A percentile compares a stretch with the other conserved stretches of the same genome.
These are phyloP conservation scores for Ogataea nonfermentans DNA, from an alignment of 805 yeast genomes.

Conservation along the genomic window DNA sequence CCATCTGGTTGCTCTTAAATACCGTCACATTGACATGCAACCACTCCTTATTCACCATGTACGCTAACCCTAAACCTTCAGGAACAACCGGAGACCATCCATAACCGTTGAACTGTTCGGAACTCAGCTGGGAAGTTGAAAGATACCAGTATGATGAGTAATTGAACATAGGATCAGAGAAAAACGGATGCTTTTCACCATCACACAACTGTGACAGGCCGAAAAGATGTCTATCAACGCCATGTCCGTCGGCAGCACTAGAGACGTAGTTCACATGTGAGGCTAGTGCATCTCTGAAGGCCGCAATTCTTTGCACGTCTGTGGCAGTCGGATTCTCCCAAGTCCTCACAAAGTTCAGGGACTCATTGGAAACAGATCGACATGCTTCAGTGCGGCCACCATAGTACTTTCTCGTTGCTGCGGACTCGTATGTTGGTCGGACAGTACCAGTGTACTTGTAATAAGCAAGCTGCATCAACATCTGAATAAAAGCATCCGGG, in stretches of 20 bases:
- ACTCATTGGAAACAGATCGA: conserved; percentile 74
- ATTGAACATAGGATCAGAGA: conserved; percentile 68
- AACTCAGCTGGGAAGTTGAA: conserved; percentile 85
- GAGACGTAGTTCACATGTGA: conserved; percentile 73
- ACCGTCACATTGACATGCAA: conserved; percentile 81
- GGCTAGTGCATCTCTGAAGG: conserved; percentile 69
- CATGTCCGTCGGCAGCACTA: conserved; percentile 80
- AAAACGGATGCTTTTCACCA: conserved; percentile 67
- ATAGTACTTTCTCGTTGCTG: conserved; percentile 85
- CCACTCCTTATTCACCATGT: conserved; percentile 85
- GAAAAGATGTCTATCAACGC: conserved; percentile 90
- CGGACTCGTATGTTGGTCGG: conserved; percentile 93
- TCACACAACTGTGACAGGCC: conserved; percentile 73
- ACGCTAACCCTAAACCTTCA: conserved; percentile 91
- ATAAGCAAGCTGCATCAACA: conserved; percentile 87
- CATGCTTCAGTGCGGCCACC: conserved; percentile 95
- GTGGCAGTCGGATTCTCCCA: conserved; percentile 61
- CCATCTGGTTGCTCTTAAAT: conserved; percentile 59
- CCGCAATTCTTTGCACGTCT: conserved; percentile 54
- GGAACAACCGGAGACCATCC: conserved; percentile 96
- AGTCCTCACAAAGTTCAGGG: conserved; percentile 65
- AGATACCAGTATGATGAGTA: conserved; percentile 85
- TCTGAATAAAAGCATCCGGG: conserved; percentile 92
- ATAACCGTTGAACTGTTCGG: conserved; percentile 83
- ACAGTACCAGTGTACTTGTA: conserved; percentile 75